These are phyloP conservation scores for Penicillium canescens DNA, from an alignment of 495 filamentous ascomycete species.

Conservation along the genomic window DNA sequence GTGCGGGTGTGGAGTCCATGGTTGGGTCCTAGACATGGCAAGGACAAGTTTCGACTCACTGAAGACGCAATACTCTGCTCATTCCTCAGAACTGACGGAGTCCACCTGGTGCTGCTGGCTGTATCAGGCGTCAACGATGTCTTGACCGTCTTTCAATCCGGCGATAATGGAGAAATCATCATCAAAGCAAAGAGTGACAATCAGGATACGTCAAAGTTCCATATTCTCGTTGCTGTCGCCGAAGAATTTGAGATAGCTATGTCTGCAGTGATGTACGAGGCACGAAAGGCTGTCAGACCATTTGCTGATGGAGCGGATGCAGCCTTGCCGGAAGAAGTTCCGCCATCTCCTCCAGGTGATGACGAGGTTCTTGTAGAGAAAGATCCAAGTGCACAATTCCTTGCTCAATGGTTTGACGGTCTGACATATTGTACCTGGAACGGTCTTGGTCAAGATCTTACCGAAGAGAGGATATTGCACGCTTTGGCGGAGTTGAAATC, in stretches of 20 bases:
- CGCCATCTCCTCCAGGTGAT: slow-evolving; percentile 40
- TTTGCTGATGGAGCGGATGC: slow-evolving; percentile 16
- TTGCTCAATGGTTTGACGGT: slow-evolving; percentile 88
- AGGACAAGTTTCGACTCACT: slow-evolving; percentile 59
- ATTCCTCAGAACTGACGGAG: slow-evolving; percentile 73
- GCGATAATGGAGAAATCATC: slow-evolving; percentile 62
- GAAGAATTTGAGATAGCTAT: slow-evolving; percentile 74
- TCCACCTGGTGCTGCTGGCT: slow-evolving; percentile 78
- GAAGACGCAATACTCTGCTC: slow-evolving; percentile 81
- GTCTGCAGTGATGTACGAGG: slow-evolving; percentile 82
- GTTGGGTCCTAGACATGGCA: slow-evolving; percentile 86
- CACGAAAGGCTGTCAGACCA: slow-evolving; percentile 64
- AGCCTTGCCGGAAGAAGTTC: slow-evolving; percentile 9
- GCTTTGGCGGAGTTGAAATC: slow-evolving; percentile 71
- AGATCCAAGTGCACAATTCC: slow-evolving; percentile 64
- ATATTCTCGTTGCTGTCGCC: slow-evolving; percentile 71
- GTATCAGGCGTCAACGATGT: slow-evolving; percentile 76
- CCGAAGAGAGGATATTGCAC: slow-evolving; percentile 73
- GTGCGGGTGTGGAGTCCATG: slow-evolving; percentile 80
- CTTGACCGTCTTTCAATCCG: slow-evolving; percentile 67
- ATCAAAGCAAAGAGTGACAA: slow-evolving; percentile 75
- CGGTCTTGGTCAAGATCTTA: slow-evolving; percentile 77
- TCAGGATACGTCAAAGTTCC: slow-evolving; percentile 47
- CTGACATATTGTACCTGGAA: slow-evolving; percentile 90
- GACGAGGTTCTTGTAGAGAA: slow-evolving; percentile 42